phyloP scores from a whole-genome alignment of 345 rosid genomes.

The Erodium maritimum region DNA sequence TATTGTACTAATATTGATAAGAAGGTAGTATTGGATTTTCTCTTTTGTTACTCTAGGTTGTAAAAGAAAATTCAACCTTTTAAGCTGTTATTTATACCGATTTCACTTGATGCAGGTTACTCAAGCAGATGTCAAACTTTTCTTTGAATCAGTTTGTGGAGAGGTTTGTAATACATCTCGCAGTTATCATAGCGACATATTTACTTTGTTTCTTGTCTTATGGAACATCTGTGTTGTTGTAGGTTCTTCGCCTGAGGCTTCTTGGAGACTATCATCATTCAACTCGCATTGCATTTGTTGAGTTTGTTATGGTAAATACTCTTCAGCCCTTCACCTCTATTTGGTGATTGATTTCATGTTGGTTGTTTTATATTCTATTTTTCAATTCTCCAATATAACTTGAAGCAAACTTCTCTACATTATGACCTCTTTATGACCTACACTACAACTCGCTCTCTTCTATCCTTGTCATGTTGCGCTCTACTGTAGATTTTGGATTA shows the following conservation, averaged over 20 bases:
- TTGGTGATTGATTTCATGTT: slow-evolving; percentile 2
- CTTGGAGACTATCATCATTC: slow-evolving; percentile 88
- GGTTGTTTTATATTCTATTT: no score
- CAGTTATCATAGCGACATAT: neutral
- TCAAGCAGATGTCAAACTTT: slow-evolving; percentile 65
- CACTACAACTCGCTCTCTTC: no score
- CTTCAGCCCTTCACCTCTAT: neutral
- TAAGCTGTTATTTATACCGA: slow-evolving; percentile 6
- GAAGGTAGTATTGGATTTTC: slow-evolving; percentile 36
- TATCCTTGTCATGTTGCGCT: no score
- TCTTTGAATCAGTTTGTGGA: slow-evolving; percentile 84
- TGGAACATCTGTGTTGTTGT: slow-evolving; percentile 3
- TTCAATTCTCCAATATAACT: slow-evolving; percentile 17
- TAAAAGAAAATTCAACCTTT: neutral
- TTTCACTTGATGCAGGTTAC: slow-evolving; percentile 42
- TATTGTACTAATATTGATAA: slow-evolving; percentile 95
- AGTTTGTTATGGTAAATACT: slow-evolving; percentile 56
- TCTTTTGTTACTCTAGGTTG: neutral
- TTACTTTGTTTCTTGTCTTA: no score
- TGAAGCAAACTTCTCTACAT: slow-evolving; percentile 3
- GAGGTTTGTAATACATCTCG: slow-evolving; percentile 40
- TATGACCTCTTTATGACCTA: no score
- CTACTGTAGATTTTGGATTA: no score
- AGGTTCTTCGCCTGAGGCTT: slow-evolving; percentile 90
- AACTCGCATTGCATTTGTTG: slow-evolving; percentile 91